Evolutionary conservation across 2,329 filamentous ascomycete species (phyloP).

Genomic region (Aotearoamyces nothofagi): DNA sequence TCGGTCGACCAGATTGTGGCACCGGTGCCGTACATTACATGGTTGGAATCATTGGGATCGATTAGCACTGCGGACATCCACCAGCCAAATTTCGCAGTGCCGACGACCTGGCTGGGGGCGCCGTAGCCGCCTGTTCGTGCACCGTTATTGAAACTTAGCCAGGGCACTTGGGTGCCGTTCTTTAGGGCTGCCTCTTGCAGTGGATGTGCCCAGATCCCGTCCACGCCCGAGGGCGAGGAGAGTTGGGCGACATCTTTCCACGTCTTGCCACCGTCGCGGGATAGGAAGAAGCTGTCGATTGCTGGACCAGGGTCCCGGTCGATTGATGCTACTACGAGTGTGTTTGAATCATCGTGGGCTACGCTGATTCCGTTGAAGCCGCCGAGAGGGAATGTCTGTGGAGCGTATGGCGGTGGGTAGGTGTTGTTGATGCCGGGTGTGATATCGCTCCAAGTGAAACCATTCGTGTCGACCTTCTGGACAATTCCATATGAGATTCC

Average conservation of each 20-base stretch:
- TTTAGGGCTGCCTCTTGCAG: constrained; percentile 8
- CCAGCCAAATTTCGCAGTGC: constrained; percentile 30
- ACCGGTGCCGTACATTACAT: constrained; percentile 46
- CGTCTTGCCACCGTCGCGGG: constrained; percentile 6
- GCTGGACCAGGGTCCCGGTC: constrained; percentile 8
- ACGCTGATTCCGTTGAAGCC: constrained; percentile 7
- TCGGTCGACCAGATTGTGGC: constrained; percentile 36
- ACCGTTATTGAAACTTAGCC: no score
- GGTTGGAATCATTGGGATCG: constrained; percentile 40
- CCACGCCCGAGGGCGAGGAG: constrained; percentile 4
- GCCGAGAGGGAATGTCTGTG: constrained; percentile 7
- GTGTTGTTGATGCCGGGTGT: constrained; percentile 29
- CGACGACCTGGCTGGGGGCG: constrained; percentile 9
- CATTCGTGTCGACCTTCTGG: constrained; percentile 35
- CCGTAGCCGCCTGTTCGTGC: no score
- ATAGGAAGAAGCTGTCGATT: constrained; percentile 7
- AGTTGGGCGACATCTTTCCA: constrained; percentile 8
- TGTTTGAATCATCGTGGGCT: constrained; percentile 7
- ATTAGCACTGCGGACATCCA: constrained; percentile 45
- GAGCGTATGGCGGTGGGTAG: constrained; percentile 6
- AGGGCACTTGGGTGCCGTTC: constrained; percentile 7
- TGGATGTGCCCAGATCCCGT: constrained; percentile 7
- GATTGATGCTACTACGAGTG: constrained; percentile 6
- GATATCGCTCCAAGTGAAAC: constrained; percentile 36
- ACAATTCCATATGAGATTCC: constrained; percentile 37